Conservation (phyloP, 2,329 filamentous ascomycete species). For the Albophoma yamanashiensis region DNA sequence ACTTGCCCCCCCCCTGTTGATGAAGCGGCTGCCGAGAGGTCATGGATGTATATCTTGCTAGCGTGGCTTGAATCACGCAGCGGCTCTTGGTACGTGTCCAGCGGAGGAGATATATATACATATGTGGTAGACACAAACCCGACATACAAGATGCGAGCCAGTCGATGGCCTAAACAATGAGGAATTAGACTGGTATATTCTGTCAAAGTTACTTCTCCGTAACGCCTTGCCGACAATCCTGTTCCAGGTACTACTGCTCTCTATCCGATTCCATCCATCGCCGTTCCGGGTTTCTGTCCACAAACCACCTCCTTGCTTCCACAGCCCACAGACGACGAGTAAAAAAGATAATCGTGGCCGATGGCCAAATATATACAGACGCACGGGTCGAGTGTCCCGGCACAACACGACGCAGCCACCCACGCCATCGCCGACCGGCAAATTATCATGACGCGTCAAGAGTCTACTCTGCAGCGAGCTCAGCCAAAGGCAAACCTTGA, state of each 20-base stretch:
- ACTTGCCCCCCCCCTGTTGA: neutral
- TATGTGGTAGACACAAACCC: neutral
- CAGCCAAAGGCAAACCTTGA: conserved; percentile 35
- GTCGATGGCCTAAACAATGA: neutral
- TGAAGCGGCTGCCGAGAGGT: neutral
- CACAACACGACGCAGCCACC: neutral
- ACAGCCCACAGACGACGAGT: neutral
- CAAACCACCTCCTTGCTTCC: neutral
- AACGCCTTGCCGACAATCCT: conserved; percentile 4
- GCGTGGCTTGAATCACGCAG: neutral
- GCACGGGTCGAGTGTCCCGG: neutral
- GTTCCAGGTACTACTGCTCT: neutral
- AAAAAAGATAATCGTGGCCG: neutral
- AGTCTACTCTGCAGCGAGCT: neutral
- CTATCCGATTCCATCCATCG: neutral
- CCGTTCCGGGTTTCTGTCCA: neutral
- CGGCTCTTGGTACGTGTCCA: neutral
- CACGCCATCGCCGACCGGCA: conserved; percentile 6
- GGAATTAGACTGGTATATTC: conserved; percentile 1
- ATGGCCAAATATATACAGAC: neutral
- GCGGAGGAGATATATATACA: too few relatives aligned
- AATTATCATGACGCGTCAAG: conserved; percentile 2
- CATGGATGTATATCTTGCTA: neutral
- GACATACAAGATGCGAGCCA: neutral
- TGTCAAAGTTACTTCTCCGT: neutral